Evolutionary conservation across 2,329 filamentous ascomycete genomes (phyloP).

Genomic region (Xylariaceae sp.): DNA sequence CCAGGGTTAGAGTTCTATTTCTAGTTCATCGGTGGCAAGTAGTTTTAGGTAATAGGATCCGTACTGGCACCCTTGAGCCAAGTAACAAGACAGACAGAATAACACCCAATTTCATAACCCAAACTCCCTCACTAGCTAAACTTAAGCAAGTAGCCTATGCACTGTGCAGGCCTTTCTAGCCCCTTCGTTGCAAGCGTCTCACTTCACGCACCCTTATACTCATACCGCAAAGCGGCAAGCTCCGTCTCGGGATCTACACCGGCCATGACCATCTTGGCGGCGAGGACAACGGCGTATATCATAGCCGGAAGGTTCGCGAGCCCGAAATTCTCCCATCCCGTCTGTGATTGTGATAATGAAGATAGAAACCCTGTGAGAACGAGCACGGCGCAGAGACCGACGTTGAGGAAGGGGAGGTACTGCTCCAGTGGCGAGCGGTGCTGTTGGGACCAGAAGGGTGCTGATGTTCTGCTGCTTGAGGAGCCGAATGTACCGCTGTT

Average conservation of each 20-base stretch:
- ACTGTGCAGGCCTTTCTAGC: neutral
- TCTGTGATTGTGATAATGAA: slow-evolving; percentile 18
- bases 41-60: too few species aligned
- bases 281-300: slow-evolving; percentile 57
- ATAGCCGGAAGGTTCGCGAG: slow-evolving; percentile 51
- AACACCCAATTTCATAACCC: too few species aligned
- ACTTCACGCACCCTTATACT: slow-evolving; percentile 58
- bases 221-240: slow-evolving; percentile 58
- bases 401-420: slow-evolving; percentile 59
- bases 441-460: slow-evolving; percentile 16
- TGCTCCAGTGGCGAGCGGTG: slow-evolving; percentile 46
- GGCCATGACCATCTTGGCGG: slow-evolving; percentile 62
- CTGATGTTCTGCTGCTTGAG: slow-evolving; percentile 2
- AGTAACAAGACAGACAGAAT: too few species aligned
- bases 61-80: too few species aligned
- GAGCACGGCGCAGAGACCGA: slow-evolving; percentile 52
- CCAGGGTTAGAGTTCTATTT: too few species aligned
- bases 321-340: slow-evolving; percentile 34
- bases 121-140: too few species aligned
- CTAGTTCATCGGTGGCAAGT: too few species aligned
- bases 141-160: too few species aligned
- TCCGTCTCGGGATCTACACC: slow-evolving; percentile 65
- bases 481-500: too few species aligned
- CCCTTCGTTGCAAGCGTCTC: neutral
- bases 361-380: slow-evolving; percentile 40